Conservation (phyloP, 495 filamentous ascomycete genomes). For the Penicillium maclennaniae region DNA sequence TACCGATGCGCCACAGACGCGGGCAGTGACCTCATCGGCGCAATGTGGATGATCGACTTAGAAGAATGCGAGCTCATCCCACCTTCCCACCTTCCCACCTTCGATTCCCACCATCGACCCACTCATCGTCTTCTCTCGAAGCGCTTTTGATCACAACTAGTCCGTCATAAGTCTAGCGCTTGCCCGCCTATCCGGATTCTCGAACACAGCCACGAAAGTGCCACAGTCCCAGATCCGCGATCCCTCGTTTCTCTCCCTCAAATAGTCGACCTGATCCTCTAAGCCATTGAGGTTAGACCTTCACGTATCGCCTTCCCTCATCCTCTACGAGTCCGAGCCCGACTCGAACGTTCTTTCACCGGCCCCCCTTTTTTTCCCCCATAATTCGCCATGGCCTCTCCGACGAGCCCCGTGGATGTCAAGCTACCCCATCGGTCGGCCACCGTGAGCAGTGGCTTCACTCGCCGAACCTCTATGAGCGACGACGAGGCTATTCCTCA, state of each 20-base stretch:
- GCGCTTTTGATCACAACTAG: conserved; percentile 10
- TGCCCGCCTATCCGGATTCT: conserved; percentile 5
- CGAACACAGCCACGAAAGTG: conserved; percentile 6
- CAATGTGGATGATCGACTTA: conserved; percentile 7
- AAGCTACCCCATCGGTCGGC: conserved; percentile 54
- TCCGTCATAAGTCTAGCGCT: conserved; percentile 20
- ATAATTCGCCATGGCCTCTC: conserved; percentile 28
- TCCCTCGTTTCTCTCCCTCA: conserved; percentile 5
- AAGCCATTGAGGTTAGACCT: neutral
- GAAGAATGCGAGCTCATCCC: conserved; percentile 12
- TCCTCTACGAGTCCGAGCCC: neutral
- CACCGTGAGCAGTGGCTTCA: conserved; percentile 47
- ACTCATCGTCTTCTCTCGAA: neutral
- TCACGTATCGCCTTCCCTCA: neutral
- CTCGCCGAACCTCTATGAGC: conserved; percentile 36
- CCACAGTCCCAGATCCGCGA: conserved; percentile 13
- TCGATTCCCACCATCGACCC: neutral
- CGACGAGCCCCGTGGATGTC: conserved; percentile 33
- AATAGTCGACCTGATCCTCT: neutral
- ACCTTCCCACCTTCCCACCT: conserved; percentile 9
- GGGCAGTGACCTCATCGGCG: conserved; percentile 23
- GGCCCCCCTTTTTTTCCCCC: neutral
- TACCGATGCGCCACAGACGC: conserved; percentile 7
- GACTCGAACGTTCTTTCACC: neutral
- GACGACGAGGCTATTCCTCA: conserved; percentile 68